Evolutionary conservation across 176 grass and related monocot genomes (phyloP), one percentile per base, ranked within the genome.

Genomic region (Phoenix roebelenii): DNA sequence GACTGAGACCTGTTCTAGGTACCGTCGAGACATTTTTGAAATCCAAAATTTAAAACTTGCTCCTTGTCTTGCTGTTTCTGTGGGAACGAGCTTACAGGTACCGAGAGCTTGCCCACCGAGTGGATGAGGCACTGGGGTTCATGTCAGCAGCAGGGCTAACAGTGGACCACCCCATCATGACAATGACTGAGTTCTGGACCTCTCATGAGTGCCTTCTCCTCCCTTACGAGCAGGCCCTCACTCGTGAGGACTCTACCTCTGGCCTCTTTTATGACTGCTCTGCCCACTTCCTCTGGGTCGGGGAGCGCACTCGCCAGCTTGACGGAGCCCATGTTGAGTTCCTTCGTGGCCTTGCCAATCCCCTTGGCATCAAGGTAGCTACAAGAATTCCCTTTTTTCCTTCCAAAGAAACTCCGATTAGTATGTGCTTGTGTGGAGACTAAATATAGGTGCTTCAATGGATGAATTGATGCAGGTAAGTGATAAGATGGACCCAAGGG

Each of bases 401-500:
- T 14, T 44, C 10, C 35, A 44, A 44, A 12, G 9, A 14, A 44
- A 44, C 10, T 44, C 35, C 10, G 2, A 14, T 3, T 44, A 12
- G 9, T 44, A 44, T 39, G 35, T 39, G 35, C 9, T 39, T 7
- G 35, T 39, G 35, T 44, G 35, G 35, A 44, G 7, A 44, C 35
- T 44, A 44, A 44, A 44, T 7, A 44, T 12, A 3, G 28, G 1
- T 14, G 35, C 35, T 44, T 44, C 10, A 12, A 44, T 44, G 35
- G 35, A 44, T 44, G 35, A 32, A 30, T 32, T 16, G 58, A 7
- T 18, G 25, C 23, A 89, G 85, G 85, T 84, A 49, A 89, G 85
- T 50, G 64, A 84, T 60, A 84, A 84, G 30, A 63, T 89, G 22
- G 73, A 89, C 52, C 76, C 77, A 19, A 61, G 56, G 16, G 85